Evolutionary conservation across 139 green algal genomes (phyloP).

Genomic region (Gonium pectorale): DNA sequence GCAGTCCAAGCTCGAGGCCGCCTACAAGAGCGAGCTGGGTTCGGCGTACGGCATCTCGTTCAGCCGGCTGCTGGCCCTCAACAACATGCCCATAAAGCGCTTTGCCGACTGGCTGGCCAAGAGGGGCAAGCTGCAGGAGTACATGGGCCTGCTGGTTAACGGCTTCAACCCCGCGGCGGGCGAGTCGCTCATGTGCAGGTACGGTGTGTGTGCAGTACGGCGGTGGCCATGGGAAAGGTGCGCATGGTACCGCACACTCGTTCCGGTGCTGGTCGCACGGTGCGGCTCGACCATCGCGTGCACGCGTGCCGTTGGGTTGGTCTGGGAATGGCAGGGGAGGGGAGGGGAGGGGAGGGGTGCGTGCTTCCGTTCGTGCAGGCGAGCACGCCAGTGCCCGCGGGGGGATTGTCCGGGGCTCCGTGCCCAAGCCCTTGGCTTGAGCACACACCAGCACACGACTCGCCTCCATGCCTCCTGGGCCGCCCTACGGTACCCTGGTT

Average conservation of each 20-base stretch:
- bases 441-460: too few relatives aligned
- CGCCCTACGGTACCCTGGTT: too few relatives aligned
- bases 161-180: conserved; percentile 90
- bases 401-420: too few relatives aligned
- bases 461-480: too few relatives aligned
- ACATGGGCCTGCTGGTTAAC: conserved; percentile 92
- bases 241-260: not conserved
- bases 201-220: not conserved
- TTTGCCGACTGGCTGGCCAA: conserved; percentile 87
- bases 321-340: too few relatives aligned
- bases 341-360: too few relatives aligned
- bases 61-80: conserved; percentile 91
- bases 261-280: too few relatives aligned
- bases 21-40: conserved; percentile 69
- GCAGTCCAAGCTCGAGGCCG: conserved; percentile 73
- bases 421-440: too few relatives aligned
- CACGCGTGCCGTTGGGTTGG: too few relatives aligned
- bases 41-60: conserved; percentile 88
- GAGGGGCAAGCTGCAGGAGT: conserved; percentile 72
- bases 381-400: too few relatives aligned
- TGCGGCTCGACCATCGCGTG: too few relatives aligned
- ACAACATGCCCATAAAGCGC: conserved; percentile 99
- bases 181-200: conserved; percentile 77
- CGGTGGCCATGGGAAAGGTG: not conserved
- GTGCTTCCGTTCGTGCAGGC: too few relatives aligned